These are phyloP conservation scores for Lepraria neglecta DNA, from an alignment of 495 filamentous ascomycete species.

Conservation along the genomic window DNA sequence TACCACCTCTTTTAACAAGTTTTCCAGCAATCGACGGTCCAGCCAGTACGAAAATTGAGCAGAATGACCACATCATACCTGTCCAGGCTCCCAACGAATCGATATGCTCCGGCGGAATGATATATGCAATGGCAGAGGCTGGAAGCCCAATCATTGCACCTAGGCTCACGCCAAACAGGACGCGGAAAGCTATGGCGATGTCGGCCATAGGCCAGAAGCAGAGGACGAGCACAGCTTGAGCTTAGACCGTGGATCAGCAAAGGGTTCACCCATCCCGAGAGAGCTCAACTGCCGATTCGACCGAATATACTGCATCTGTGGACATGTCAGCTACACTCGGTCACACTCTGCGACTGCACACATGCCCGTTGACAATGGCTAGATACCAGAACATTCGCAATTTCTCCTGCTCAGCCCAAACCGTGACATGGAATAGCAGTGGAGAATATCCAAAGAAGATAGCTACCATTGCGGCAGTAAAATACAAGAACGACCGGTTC, in stretches of 20 bases:
- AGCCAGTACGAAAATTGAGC: constrained; percentile 33
- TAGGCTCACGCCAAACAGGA: constrained; percentile 36
- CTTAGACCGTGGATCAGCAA: constrained; percentile 35
- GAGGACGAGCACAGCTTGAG: constrained; percentile 33
- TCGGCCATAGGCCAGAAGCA: constrained; percentile 33
- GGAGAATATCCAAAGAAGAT: constrained; percentile 43
- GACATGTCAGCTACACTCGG: constrained; percentile 6
- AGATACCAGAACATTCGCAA: constrained; percentile 40
- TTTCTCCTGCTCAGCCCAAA: constrained; percentile 37
- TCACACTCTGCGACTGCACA: background rate
- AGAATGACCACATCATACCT: constrained; percentile 40
- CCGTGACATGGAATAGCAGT: constrained; percentile 42
- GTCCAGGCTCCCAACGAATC: constrained; percentile 37
- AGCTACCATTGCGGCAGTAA: constrained; percentile 32
- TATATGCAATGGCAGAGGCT: constrained; percentile 36
- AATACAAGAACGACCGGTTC: constrained; percentile 32
- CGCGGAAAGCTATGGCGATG: constrained; percentile 36
- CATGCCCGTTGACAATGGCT: constrained; percentile 37
- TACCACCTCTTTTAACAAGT: constrained; percentile 3
- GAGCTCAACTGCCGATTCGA: constrained; percentile 7
- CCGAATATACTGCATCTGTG: constrained; percentile 13
- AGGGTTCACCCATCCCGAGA: constrained; percentile 20
- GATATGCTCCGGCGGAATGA: constrained; percentile 25
- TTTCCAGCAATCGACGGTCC: constrained; percentile 38
- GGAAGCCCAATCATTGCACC: constrained; percentile 40